Base-by-base conservation (phyloP, 2,329 filamentous ascomycete species). In the Colletotrichum tabaci region DNA sequence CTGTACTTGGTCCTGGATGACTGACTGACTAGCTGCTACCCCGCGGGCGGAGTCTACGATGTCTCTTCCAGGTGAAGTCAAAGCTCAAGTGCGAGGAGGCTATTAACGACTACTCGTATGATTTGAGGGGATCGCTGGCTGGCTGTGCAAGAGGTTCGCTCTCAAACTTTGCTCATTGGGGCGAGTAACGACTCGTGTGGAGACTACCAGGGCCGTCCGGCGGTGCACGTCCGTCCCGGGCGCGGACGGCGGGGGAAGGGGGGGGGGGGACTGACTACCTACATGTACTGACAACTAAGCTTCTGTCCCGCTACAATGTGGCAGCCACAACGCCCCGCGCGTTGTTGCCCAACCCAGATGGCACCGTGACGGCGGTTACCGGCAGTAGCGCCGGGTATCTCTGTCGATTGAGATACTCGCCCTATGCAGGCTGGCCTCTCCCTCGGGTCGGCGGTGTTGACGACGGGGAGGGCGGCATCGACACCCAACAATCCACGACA, bases 81-180 rank as follows among this genome's bases (percentile, higher is more conserved):
- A 26, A 26, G 47, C 46, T 38, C 30, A 40, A 40, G 50, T 49
- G 7, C n/a, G 46, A 50, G 46, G 46, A 50, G n/a, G n/a, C 60
- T 50, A 30, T 62, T 23, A 18, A 21, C 35, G 23, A 15, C 13
- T 8, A 35, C 35, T 21, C 53, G 30, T 50, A 58, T 35, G 30
- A 53, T 15, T 42, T 42, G n/a, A 57, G 5, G 35, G 13, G 5
- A 61, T 10, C n/a, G 6, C n/a, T 18, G 16, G 16, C 21, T 40
- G 21, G 35, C 13, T 52, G 12, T 53, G 47, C 56, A 35, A 47
- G 47, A 38, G 23, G 23, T 53, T 42, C 35, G 53, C 4, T 30
- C 64, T 68, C 64, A 67, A 58, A 35, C 26, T 35, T 71, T 71
- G 57, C 68, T 65, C 21, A 68, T 67, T 63, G 53, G 44, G 42